Conservation (phyloP, 2,329 filamentous ascomycete species). For the Lecanicillium sp. region DNA sequence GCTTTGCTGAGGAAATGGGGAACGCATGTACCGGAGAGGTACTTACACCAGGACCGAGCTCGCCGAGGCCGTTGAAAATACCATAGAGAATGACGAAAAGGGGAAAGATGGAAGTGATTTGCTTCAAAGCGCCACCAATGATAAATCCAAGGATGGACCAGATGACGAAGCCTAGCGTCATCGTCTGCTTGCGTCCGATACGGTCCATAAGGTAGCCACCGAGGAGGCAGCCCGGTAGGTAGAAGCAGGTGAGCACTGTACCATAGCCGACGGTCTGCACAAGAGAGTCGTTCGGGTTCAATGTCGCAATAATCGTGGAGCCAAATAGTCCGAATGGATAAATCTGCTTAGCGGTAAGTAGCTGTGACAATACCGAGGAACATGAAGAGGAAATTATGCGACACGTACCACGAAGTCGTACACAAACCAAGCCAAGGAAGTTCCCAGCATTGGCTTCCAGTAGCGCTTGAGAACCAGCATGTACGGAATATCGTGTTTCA, state of each 20-base stretch:
- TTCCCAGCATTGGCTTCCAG: constrained; percentile 43
- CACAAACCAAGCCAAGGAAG: constrained; percentile 44
- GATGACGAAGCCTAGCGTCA: constrained; percentile 16
- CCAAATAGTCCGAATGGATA: constrained; percentile 18
- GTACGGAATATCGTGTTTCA: constrained; percentile 18
- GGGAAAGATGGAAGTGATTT: constrained; percentile 36
- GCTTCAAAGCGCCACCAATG: constrained; percentile 38
- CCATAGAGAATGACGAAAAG: constrained; percentile 45
- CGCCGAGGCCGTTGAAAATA: constrained; percentile 30
- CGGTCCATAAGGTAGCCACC: constrained; percentile 31
- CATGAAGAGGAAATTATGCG: no score
- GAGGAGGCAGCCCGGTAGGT: constrained; percentile 21
- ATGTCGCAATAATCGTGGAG: constrained; percentile 15
- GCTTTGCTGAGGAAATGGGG: background rate
- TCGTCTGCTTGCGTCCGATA: constrained; percentile 24
- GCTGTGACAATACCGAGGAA: background rate
- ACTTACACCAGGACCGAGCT: constrained; percentile 33
- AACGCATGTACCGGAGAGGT: constrained; percentile 31
- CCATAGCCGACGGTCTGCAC: constrained; percentile 16
- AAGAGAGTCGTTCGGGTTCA: constrained; percentile 13
- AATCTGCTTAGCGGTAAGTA: constrained; percentile 11
- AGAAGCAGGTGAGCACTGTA: constrained; percentile 16
- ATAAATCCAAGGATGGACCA: constrained; percentile 35
- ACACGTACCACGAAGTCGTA: constrained; percentile 17
- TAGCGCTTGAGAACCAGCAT: constrained; percentile 17